Conservation (phyloP, 192 early-diverging fungal species). For the Spinellus fusiger region DNA sequence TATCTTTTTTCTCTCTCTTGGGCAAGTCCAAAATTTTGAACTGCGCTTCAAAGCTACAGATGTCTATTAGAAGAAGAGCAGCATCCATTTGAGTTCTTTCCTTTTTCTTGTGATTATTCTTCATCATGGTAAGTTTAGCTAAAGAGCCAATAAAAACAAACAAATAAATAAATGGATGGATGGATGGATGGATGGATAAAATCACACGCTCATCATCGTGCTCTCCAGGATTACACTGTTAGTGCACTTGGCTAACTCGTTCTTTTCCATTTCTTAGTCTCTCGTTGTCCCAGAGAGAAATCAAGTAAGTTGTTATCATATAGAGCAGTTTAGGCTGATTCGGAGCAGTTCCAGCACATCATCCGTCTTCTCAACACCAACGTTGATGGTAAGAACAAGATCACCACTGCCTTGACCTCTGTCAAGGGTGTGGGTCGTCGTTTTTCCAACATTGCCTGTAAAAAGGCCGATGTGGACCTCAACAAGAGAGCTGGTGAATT, state of each 20-base stretch:
- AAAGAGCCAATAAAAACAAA: too few relatives aligned
- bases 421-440: constrained; percentile 98
- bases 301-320: constrained; percentile 7
- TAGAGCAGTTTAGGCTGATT: background rate
- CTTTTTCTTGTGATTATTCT: too few relatives aligned
- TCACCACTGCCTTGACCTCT: constrained; percentile 92
- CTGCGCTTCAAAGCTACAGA: too few relatives aligned
- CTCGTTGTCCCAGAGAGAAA: constrained; percentile 87
- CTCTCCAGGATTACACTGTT: background rate
- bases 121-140: too few relatives aligned
- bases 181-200: constrained; percentile 1
- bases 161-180: constrained; percentile 4
- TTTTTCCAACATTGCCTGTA: constrained; percentile 96
- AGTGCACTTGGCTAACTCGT: background rate
- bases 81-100: too few relatives aligned
- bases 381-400: constrained; percentile 91
- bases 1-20: too few relatives aligned
- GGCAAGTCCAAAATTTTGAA: too few relatives aligned
- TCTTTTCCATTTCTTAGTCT: constrained; percentile 43
- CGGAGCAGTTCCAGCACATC: constrained; percentile 87
- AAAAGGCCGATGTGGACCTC: constrained; percentile 98
- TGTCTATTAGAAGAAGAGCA: too few relatives aligned
- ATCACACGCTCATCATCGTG: background rate
- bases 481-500: constrained; percentile 64
- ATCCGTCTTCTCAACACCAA: too few relatives aligned